These are phyloP conservation scores for Vinca minor DNA, from an alignment of 257 asterid genomes.

Conservation along the genomic window DNA sequence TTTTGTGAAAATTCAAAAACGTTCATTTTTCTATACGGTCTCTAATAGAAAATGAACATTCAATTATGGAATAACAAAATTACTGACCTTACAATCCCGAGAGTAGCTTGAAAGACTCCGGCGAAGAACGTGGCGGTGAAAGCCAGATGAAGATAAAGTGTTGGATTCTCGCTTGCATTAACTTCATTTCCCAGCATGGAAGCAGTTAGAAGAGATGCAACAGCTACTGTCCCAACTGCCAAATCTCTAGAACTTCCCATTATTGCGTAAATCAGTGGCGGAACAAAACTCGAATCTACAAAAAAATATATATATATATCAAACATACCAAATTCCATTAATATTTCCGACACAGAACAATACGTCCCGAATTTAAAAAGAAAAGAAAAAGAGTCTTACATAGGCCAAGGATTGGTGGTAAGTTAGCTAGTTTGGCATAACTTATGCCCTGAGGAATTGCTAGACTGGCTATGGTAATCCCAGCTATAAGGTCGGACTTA, in stretches of 20 bases:
- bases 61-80: no score
- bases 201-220: constrained; percentile 65
- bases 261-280: constrained; percentile 66
- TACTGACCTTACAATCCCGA: constrained; percentile 67
- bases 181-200: constrained; percentile 61
- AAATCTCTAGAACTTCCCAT: constrained; percentile 90
- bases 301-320: no score
- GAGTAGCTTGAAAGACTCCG: constrained; percentile 55
- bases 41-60: no score
- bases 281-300: constrained; percentile 85
- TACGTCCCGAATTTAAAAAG: no score
- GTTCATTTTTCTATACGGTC: no score
- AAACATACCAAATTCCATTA: no score
- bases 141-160: constrained; percentile 67
- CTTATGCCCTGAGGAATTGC: constrained; percentile 98
- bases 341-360: no score
- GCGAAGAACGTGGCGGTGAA: constrained; percentile 79
- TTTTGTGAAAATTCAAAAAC: no score
- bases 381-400: constrained; percentile 36
- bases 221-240: constrained; percentile 91
- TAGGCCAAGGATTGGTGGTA: constrained; percentile 89
- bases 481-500: constrained; percentile 68
- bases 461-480: constrained; percentile 91
- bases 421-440: constrained; percentile 82
- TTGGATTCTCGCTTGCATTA: constrained; percentile 37